Conservation (phyloP, 2,329 filamentous ascomycete genomes). For the Xylaria sp. region DNA sequence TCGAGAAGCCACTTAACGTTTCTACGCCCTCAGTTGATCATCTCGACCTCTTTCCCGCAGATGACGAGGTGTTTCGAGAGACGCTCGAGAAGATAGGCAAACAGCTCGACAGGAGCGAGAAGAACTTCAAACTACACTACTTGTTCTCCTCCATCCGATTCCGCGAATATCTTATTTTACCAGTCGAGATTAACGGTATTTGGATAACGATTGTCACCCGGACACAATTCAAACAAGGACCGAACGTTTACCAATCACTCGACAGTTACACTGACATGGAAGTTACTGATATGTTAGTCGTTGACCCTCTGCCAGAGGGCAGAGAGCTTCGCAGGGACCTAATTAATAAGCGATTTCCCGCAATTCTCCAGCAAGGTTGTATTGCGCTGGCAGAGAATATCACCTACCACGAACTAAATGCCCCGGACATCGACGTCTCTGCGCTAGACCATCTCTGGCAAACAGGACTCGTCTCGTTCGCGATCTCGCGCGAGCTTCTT, state of each 20-base stretch:
- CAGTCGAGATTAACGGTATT: constrained; percentile 30
- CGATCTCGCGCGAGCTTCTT: constrained; percentile 43
- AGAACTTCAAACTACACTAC: constrained; percentile 32
- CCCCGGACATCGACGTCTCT: not conserved
- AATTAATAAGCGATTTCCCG: constrained; percentile 23
- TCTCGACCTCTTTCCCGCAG: constrained; percentile 38
- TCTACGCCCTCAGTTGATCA: constrained; percentile 42
- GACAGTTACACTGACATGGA: constrained; percentile 26
- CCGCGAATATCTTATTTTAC: constrained; percentile 42
- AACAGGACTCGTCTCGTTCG: constrained; percentile 43
- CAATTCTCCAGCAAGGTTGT: constrained; percentile 40
- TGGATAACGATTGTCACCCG: constrained; percentile 41
- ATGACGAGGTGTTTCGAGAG: constrained; percentile 20
- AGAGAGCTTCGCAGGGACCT: constrained; percentile 25
- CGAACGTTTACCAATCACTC: not conserved
- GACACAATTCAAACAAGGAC: not conserved
- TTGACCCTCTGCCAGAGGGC: constrained; percentile 36
- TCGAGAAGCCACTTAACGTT: constrained; percentile 30
- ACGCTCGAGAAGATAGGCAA: constrained; percentile 30
- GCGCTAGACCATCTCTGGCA: constrained; percentile 34
- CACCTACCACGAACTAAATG: not conserved
- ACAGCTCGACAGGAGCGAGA: not conserved
- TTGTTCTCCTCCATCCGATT: constrained; percentile 41
- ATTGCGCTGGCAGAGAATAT: constrained; percentile 25
- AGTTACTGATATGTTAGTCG: constrained; percentile 38